Percentiles rank a stretch among this genome's conserved stretches.
Evolutionary conservation across 2,329 filamentous ascomycete genomes (phyloP).

Genomic region (Bimuria novae-zelandiae): DNA sequence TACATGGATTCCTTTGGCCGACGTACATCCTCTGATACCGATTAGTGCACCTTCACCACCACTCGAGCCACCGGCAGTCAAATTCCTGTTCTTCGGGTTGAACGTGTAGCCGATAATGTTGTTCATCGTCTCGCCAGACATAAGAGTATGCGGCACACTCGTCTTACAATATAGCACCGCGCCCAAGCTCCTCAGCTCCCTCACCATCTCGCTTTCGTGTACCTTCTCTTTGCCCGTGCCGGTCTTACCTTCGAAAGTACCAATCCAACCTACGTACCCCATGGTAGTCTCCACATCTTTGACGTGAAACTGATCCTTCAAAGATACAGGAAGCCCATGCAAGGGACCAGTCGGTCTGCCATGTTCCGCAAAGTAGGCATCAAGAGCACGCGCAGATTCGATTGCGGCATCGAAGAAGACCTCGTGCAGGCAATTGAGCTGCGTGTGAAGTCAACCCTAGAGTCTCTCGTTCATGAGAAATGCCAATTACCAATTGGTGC

Average conservation of each 20-base stretch:
- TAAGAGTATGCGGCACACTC: constrained; percentile 61
- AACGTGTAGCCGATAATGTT: constrained; percentile 63
- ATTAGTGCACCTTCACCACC: constrained; percentile 66
- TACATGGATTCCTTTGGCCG: background rate
- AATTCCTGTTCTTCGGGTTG: constrained; percentile 61
- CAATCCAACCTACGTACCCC: constrained; percentile 69
- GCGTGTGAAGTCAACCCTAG: background rate
- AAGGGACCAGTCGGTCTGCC: constrained; percentile 49
- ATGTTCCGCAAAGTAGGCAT: constrained; percentile 44
- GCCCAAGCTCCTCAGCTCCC: constrained; percentile 57
- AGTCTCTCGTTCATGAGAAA: background rate
- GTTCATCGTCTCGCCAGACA: constrained; percentile 64
- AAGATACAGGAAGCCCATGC: constrained; percentile 53
- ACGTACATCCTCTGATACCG: constrained; percentile 54
- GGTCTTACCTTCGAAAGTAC: constrained; percentile 63
- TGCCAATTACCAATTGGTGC: constrained; percentile 50
- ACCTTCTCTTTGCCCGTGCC: constrained; percentile 56
- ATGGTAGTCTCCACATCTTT: constrained; percentile 54
- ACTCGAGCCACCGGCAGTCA: constrained; percentile 61
- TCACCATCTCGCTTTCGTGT: constrained; percentile 64
- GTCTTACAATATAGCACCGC: constrained; percentile 64
- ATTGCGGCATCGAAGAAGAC: constrained; percentile 55
- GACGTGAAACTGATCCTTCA: constrained; percentile 58
- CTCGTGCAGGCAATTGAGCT: constrained; percentile 50
- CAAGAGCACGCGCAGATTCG: constrained; percentile 47